Conservation (phyloP, 2,329 filamentous ascomycete genomes). For the Lomentospora prolificans region DNA sequence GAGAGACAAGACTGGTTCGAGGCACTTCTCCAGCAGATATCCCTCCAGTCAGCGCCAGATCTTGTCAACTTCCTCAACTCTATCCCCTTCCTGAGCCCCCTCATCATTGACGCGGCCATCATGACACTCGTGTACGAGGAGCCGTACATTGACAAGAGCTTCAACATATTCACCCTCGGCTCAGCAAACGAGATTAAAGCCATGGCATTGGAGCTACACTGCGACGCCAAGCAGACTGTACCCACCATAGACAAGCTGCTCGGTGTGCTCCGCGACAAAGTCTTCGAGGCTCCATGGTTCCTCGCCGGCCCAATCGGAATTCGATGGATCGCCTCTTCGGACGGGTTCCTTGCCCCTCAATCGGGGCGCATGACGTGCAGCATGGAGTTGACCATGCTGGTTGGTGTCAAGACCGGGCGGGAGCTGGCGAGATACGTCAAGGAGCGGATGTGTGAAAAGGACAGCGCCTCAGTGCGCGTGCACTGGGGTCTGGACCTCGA, state of each 20-base stretch:
- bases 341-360: neutral
- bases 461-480: neutral
- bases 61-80: neutral
- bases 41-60: neutral
- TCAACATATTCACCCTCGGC: neutral
- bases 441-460: neutral
- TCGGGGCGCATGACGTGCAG: neutral
- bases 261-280: neutral
- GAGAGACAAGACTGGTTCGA: neutral
- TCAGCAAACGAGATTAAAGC: neutral
- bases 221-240: neutral
- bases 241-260: neutral
- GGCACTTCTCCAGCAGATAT: neutral
- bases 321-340: neutral
- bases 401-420: neutral
- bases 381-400: neutral
- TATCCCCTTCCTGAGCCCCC: neutral
- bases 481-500: neutral
- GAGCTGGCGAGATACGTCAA: neutral
- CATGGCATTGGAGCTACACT: neutral
- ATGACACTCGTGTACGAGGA: neutral
- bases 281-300: neutral
- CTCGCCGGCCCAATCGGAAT: neutral
- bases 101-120: neutral
- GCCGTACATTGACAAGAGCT: neutral